Base-by-base conservation (phyloP, 2,329 filamentous ascomycete species). In the Aureobasidium sp. region DNA sequence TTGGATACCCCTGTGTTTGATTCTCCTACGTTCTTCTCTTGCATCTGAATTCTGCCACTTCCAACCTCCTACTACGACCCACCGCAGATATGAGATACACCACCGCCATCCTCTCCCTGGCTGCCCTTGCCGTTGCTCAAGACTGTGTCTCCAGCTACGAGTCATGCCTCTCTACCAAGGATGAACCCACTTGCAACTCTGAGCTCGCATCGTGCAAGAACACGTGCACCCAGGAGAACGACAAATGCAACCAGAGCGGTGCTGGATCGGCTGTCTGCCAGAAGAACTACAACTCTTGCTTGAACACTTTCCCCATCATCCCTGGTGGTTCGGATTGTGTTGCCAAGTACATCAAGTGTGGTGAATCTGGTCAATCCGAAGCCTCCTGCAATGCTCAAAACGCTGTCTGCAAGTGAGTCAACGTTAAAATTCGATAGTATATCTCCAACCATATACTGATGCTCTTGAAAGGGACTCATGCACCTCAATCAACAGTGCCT, bases 261-360 rank as follows among this genome's bases (percentile, higher is more conserved):
- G 32, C 44, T 26, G 44, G 32, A 2, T 60, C 57, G 6, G 44
- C 15, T 17, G n/a, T 24, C 36, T 60, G 57, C 57, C 57, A 60
- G 37, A 50, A 47, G 43, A 60, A 32, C 36, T 60, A 60, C 57
- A 60, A 50, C 34, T 41, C 44, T 10, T 60, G 57, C 46, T 24
- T 60, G 46, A 60, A 60, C 57, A 60, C 57, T n/a, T 60, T 60
- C 57, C 57, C 57, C 36, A 43, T 51, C 36, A 41, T 60, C 26
- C 44, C 44, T n/a, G 57, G 57, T 26, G 57, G 57, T 34, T 59
- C 55, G 1, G 57, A 60, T 46, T 60, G 57, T 51, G 57, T 60
- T 43, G 36, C 44, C 46, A 60, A 60, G 37, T 60, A 20, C 57
- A 60, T 50, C 46, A 51, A 51, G 44, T 60, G 57, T 46, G 41